Evolutionary conservation across 139 green algal genomes (phyloP).

Genomic region (Closterium sp.): DNA sequence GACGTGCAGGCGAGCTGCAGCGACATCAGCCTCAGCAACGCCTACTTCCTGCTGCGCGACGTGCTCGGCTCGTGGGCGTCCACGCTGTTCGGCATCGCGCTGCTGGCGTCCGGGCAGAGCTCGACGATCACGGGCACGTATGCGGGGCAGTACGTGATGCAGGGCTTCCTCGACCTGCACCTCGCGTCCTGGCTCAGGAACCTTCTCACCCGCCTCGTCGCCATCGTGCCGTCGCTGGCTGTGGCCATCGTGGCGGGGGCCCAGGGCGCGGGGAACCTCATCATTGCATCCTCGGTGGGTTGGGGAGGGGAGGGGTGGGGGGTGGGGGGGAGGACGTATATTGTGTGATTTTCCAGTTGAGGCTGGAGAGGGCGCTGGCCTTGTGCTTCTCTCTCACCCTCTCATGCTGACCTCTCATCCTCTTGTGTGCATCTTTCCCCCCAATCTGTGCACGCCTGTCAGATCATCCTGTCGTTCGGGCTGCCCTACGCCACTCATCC

Average conservation of each 20-base stretch:
- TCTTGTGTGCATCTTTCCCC: neutral
- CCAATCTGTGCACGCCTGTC: neutral
- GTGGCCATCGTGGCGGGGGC: neutral
- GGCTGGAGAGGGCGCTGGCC: too few species aligned
- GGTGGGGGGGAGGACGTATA: neutral
- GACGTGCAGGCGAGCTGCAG: conserved; percentile 11
- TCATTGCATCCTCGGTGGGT: neutral
- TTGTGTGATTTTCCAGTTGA: too few species aligned
- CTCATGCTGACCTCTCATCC: neutral
- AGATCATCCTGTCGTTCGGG: conserved; percentile 55
- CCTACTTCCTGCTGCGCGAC: conserved; percentile 38
- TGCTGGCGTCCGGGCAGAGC: conserved; percentile 65
- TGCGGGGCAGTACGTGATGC: conserved; percentile 80
- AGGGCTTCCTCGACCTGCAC: conserved; percentile 57
- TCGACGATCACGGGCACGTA: conserved; percentile 80
- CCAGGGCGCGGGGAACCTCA: neutral
- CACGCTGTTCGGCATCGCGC: conserved; percentile 50
- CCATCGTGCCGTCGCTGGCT: conserved; percentile 53
- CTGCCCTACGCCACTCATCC: conserved; percentile 62
- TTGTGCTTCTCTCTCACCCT: too few species aligned
- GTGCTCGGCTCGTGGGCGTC: conserved; percentile 17
- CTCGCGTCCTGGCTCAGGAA: conserved; percentile 51
- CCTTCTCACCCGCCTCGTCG: conserved; percentile 55
- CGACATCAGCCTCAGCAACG: conserved; percentile 35
- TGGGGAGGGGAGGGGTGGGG: neutral